phyloP scores from a whole-genome alignment of 306 rosid species.

The Abrus precatorius region DNA sequence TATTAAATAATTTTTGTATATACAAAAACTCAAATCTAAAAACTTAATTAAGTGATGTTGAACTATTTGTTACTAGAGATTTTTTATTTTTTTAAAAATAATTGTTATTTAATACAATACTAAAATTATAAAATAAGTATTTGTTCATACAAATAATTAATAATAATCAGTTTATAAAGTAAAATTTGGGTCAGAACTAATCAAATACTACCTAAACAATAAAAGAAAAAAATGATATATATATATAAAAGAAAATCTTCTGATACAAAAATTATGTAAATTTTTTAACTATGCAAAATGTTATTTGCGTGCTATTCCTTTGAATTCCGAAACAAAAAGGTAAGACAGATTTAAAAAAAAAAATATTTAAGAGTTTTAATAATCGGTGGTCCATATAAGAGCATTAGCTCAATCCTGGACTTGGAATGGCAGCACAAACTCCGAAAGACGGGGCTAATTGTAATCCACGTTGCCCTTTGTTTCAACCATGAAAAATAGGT shows the following conservation, averaged over 20 bases:
- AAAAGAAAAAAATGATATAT: no score
- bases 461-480: slow-evolving; percentile 45
- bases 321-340: neutral
- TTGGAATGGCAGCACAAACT: neutral
- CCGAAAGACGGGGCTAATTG: slow-evolving; percentile 10
- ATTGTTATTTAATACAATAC: no score
- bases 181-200: no score
- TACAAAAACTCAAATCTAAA: no score
- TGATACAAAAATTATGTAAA: neutral
- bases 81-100: no score
- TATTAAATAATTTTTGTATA: no score
- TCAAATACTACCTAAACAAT: no score
- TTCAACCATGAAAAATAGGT: slow-evolving; percentile 41
- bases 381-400: neutral
- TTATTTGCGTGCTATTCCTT: neutral
- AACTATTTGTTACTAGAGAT: no score
- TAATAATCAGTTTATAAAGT: no score
- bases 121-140: no score
- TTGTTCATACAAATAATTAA: no score
- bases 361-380: neutral
- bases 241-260: neutral
- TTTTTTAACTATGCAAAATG: neutral
- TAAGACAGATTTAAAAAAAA: neutral
- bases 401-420: neutral
- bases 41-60: no score